Conservation (phyloP, 495 filamentous ascomycete species). For the Aspergillus taichungensis region DNA sequence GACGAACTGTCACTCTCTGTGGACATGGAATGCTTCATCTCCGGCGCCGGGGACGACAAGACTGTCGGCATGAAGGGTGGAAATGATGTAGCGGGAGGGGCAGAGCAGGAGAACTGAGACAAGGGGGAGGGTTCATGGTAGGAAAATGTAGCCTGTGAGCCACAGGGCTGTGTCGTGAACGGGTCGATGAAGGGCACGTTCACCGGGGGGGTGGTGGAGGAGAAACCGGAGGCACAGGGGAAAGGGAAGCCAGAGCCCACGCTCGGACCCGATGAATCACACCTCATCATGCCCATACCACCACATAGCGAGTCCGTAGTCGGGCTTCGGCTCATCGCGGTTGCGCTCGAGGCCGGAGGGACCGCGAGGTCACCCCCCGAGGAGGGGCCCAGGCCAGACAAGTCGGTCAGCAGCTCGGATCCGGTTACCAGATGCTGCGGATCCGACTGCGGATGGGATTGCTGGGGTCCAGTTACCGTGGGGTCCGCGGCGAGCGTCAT, state of each 20-base stretch:
- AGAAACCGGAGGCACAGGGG: conserved; percentile 27
- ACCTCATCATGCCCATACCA: conserved; percentile 36
- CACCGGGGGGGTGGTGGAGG: conserved; percentile 22
- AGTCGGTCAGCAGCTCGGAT: conserved; percentile 7
- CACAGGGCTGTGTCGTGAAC: conserved; percentile 20
- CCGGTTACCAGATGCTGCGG: conserved; percentile 8
- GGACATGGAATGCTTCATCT: conserved; percentile 31
- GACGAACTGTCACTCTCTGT: conserved; percentile 24
- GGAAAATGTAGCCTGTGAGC: conserved; percentile 18
- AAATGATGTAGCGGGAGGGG: conserved; percentile 21
- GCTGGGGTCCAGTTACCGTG: conserved; percentile 18
- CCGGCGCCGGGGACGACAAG: conserved; percentile 14
- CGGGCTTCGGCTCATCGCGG: conserved; percentile 39
- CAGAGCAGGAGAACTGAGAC: conserved; percentile 27
- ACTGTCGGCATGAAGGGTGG: conserved; percentile 10
- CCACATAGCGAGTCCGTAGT: conserved; percentile 37
- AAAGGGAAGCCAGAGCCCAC: conserved; percentile 24
- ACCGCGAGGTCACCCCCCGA: conserved; percentile 14
- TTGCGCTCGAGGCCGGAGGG: conserved; percentile 12
- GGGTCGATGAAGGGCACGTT: conserved; percentile 21
- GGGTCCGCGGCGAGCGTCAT: conserved; percentile 21
- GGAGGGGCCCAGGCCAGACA: conserved; percentile 8
- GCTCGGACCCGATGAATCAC: conserved; percentile 32
- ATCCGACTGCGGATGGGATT: conserved; percentile 11
- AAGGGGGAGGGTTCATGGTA: conserved; percentile 19